Conservation (phyloP, 768 basidiomycete species). For the Roridomyces roridus region DNA sequence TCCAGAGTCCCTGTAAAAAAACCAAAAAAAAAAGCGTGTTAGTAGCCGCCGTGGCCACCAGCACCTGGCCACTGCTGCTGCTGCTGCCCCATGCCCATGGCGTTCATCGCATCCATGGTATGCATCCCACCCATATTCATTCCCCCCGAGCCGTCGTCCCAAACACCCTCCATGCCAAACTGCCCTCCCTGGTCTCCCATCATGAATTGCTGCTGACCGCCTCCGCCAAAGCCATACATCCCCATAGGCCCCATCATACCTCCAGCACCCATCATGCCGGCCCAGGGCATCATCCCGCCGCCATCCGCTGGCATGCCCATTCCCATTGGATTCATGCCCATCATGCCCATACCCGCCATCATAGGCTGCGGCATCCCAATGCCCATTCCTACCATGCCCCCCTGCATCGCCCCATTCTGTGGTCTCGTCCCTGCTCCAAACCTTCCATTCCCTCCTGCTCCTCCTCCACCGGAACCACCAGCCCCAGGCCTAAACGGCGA, state of each 20-base stretch:
- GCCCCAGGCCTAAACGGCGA: slow-evolving; percentile 66
- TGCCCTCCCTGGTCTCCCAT: slow-evolving; percentile 39
- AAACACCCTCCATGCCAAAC: slow-evolving; percentile 43
- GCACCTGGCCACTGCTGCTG: slow-evolving; percentile 17
- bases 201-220: slow-evolving; percentile 26
- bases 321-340: slow-evolving; percentile 24
- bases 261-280: slow-evolving; percentile 27
- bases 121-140: slow-evolving; percentile 55
- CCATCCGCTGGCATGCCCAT: slow-evolving; percentile 20
- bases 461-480: slow-evolving; percentile 24
- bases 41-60: slow-evolving; percentile 9
- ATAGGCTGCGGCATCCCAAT: slow-evolving; percentile 17
- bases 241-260: slow-evolving; percentile 34
- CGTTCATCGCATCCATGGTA: slow-evolving; percentile 42
- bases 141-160: slow-evolving; percentile 43
- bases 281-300: slow-evolving; percentile 19
- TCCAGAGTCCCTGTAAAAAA: slow-evolving; percentile 15
- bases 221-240: slow-evolving; percentile 36
- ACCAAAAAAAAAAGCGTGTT: neutral
- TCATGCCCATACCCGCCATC: slow-evolving; percentile 26
- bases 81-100: slow-evolving; percentile 13
- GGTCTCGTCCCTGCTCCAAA: slow-evolving; percentile 13
- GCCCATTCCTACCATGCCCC: slow-evolving; percentile 21
- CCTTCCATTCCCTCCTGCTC: too few species aligned
- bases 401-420: slow-evolving; percentile 19